Evolutionary conservation across 306 rosid genomes (phyloP), one percentile per base, ranked within the genome.

Genomic region (Oemleria cerasiformis): DNA sequence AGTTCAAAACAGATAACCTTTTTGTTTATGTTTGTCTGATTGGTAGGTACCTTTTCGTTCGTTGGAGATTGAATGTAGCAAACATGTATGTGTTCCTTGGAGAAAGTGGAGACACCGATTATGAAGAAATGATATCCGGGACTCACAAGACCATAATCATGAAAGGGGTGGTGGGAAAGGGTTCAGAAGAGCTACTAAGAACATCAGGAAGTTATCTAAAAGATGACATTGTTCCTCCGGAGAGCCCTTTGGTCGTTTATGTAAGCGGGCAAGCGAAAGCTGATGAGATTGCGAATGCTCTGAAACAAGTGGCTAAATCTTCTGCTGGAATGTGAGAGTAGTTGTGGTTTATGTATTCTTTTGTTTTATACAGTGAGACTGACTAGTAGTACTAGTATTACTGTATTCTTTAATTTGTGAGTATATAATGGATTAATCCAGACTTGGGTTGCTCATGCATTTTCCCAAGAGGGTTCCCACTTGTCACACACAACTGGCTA

Each of bases 111-210:
- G 97, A 92, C 85, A 87, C 88, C 0, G 98, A 92, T 80, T 81
- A 78, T 50, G 98, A 92, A 64, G 98, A 92, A 76, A 65, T 92
- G 96, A 92, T 92, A 74, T 65, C 95, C 5, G 98, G 98, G 83
- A 85, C 91, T 67, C 96, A 92, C 77, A 90, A 86, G 85, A 88
- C 95, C 62, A 77, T 92, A 57, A 72, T 85, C 72, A 71, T 92
- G 89, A 92, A 90, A 73, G 96, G 87, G 6, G 78, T 79, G 60
- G 88, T 80, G 19, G 47, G 77, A 39, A 85, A 82, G 56, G 95
- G 92, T 38, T 85, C 89, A 23, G 89, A 85, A 38, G 79, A 85
- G 74, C 79, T 85, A 40, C 88, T 86, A 19, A 78, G 96, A 86
- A 79, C 95, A 70, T 72, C 87, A 11, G 98, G 92, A 74, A 92